Evolutionary conservation across 208 protist species (phyloP).

Genomic region (Leishmania gerbilli): DNA sequence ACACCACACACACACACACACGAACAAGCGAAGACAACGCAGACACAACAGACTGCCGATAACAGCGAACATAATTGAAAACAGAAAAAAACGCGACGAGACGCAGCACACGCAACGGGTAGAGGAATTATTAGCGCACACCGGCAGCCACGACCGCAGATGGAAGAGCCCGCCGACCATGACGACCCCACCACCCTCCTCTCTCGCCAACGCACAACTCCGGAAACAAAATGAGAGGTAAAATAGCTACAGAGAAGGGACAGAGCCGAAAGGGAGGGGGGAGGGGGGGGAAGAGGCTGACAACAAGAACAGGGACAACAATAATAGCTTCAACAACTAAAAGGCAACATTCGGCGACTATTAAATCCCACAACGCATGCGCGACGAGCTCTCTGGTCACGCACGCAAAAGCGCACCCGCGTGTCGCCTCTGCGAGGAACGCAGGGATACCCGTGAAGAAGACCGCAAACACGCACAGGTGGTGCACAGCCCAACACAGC

Average conservation of each 20-base stretch:
- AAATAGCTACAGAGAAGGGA: not conserved
- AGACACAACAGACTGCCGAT: not conserved
- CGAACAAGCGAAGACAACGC: not conserved
- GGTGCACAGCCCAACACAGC: not conserved
- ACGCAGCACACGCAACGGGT: not conserved
- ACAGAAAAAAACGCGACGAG: not conserved
- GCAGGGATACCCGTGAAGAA: not conserved
- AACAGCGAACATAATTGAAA: not conserved
- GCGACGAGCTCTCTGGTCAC: not conserved
- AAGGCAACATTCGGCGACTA: not conserved
- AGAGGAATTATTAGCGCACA: not conserved
- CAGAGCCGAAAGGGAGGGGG: not conserved
- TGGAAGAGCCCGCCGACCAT: not conserved
- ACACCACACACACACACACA: not conserved
- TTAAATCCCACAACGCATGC: not conserved
- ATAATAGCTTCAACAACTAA: not conserved
- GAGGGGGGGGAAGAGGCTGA: not conserved
- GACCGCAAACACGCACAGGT: not conserved
- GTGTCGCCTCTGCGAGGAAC: not conserved
- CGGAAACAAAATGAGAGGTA: not conserved
- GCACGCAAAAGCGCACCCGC: not conserved
- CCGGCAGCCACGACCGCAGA: not conserved
- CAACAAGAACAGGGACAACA: not conserved
- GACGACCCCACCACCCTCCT: not conserved
- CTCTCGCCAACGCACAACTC: not conserved